Base-by-base conservation (phyloP, 2,329 filamentous ascomycete species). In the Fusarium tjaetaba region DNA sequence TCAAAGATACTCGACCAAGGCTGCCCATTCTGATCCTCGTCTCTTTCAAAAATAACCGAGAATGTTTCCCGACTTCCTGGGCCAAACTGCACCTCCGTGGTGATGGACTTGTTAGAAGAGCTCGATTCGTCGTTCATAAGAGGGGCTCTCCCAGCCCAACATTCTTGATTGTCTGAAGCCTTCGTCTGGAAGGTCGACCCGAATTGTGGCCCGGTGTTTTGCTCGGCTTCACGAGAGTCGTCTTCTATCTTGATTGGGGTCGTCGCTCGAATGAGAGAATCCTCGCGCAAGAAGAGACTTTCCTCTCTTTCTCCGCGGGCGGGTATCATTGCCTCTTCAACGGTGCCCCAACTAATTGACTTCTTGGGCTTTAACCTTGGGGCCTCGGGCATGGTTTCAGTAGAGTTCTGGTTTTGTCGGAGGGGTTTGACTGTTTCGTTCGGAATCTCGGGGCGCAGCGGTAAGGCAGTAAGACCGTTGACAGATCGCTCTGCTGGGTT, bases 1-100 rank as follows among this genome's bases (percentile, higher is more conserved):
- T 76, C 68, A 18, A 85, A 77, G 11, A 71, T 61, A 4, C 65
- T 34, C 20, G 79, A 61, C 81, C 81, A 84, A 22, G 69, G 43
- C 16, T 63, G 49, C 18, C 56, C 60, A 30, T 61, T 34, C 20
- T 64, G 39, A 20, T 20, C 59, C 15, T 32, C 41, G 28, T 28
- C 55, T 57, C 42, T 64, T 34, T 74, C 61, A 9, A 76, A 70
- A 13, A 60, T 64, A 51, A 78, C 59, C 11, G 68, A 51, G 28
- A 78, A 65, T 15, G 42, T 41, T 38, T 30, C 52, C 22, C 56
- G 56, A 41, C 51, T 26, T 58, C 61, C 43, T 42, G 75, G 60
- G 15, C 70, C 70, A 56, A 78, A 69, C 41, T 71, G 76, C 20
- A 75, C 61, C 26, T 62, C 49, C 20, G 68, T 77, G n/a, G 53